Conservation (phyloP, 2,329 filamentous ascomycete genomes). For the Monilinia vaccinii-corymbosi region DNA sequence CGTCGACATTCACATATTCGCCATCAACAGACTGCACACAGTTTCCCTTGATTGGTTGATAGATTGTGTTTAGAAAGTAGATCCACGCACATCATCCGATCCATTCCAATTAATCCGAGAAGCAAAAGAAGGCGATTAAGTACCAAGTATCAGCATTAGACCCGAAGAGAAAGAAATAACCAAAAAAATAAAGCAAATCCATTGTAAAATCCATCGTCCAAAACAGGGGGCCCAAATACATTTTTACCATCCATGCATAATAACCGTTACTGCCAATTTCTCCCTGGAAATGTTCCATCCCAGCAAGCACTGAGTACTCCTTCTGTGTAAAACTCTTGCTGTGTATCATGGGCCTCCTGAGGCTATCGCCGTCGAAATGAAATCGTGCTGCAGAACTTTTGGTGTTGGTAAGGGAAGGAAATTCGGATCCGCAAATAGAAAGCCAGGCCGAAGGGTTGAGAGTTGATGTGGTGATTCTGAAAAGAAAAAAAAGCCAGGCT, state of each 20-base stretch:
- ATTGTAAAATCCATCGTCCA: neutral
- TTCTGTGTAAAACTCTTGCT: neutral
- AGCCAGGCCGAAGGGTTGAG: neutral
- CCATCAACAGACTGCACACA: neutral
- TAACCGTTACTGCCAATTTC: neutral
- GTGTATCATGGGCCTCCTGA: neutral
- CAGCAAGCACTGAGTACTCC: neutral
- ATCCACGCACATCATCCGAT: neutral
- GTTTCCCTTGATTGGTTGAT: neutral
- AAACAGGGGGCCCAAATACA: slow-evolving; percentile 1
- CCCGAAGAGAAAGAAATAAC: neutral
- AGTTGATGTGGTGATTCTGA: neutral
- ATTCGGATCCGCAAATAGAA: neutral
- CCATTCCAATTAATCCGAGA: neutral
- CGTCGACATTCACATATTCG: neutral
- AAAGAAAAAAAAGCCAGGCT: neutral
- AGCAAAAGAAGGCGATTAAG: neutral
- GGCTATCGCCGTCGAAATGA: neutral
- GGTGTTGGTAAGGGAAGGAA: neutral
- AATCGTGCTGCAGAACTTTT: neutral
- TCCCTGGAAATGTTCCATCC: neutral
- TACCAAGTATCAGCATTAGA: neutral
- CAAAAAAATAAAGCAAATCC: neutral
- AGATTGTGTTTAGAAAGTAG: neutral
- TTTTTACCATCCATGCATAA: neutral